A percentile compares a stretch with the other conserved stretches of the same genome.
Conservation (phyloP, 1,284 basidiomycete genomes). For the Chalciporus sp. region DNA sequence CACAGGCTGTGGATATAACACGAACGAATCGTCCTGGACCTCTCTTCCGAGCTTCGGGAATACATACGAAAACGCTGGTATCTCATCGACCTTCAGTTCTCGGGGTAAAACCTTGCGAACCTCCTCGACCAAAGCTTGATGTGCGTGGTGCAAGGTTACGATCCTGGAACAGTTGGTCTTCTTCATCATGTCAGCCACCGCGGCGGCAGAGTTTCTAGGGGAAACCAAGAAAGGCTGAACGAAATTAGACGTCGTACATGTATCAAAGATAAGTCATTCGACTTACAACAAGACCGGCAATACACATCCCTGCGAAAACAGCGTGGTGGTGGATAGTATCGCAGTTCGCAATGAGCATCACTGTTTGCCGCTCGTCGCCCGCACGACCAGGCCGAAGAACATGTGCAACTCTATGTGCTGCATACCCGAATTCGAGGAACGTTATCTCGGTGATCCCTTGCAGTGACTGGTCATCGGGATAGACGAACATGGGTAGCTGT, state of each 20-base stretch:
- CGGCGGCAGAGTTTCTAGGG: conserved; percentile 31
- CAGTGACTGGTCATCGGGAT: conserved; percentile 3
- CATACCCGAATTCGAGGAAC: conserved; percentile 30
- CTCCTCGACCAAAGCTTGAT: conserved; percentile 22
- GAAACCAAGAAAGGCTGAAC: conserved; percentile 37
- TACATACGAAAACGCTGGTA: conserved; percentile 24
- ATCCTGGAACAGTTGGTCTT: conserved; percentile 32
- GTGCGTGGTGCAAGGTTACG: conserved; percentile 23
- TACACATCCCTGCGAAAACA: conserved; percentile 24
- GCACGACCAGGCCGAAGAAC: conserved; percentile 15
- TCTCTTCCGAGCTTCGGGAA: conserved; percentile 36
- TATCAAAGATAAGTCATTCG: too few relatives aligned
- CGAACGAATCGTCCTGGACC: conserved; percentile 22
- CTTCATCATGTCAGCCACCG: conserved; percentile 28
- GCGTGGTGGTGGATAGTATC: conserved; percentile 34
- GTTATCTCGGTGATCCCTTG: conserved; percentile 14
- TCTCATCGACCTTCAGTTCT: conserved; percentile 20
- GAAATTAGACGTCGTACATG: neutral
- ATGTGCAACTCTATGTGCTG: conserved; percentile 29
- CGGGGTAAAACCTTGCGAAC: conserved; percentile 10
- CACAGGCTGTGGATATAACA: conserved; percentile 21
- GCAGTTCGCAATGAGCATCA: conserved; percentile 30
- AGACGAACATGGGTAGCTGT: conserved; percentile 15
- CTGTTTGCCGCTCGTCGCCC: conserved; percentile 22
- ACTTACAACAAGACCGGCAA: conserved; percentile 32